phyloP scores from a whole-genome alignment of 2,329 filamentous ascomycete genomes.

The Penicillium sp. region DNA sequence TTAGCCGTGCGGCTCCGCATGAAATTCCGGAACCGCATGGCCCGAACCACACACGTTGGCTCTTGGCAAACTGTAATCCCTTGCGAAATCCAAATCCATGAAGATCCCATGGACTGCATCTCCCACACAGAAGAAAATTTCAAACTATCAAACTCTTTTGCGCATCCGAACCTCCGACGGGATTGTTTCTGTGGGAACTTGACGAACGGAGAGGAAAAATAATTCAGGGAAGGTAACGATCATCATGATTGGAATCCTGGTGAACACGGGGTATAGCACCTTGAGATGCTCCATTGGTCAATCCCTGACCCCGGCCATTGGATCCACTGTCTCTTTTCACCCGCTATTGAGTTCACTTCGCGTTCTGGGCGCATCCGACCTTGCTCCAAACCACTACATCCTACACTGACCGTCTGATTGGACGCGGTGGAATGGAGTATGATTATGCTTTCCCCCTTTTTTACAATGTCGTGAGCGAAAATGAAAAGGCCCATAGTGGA shows the following conservation, averaged over 20 bases:
- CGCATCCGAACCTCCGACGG: neutral
- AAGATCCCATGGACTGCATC: neutral
- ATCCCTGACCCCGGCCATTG: neutral
- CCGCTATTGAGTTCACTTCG: neutral
- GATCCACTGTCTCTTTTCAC: neutral
- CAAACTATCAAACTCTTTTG: neutral
- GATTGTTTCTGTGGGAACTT: neutral
- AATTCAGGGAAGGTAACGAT: neutral
- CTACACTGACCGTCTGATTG: neutral
- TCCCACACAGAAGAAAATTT: neutral
- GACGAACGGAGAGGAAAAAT: too few species aligned
- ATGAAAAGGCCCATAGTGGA: neutral
- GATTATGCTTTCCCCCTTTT: neutral
- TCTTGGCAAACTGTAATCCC: neutral
- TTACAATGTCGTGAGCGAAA: neutral
- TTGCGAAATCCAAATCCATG: neutral
- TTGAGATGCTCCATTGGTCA: neutral
- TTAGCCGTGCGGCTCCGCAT: conserved; percentile 9
- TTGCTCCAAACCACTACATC: neutral
- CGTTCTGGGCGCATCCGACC: neutral
- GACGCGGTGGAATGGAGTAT: neutral
- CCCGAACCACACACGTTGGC: neutral
- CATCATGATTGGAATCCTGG: neutral
- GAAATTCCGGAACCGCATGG: conserved; percentile 1
- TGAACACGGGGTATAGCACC: too few species aligned